Conservation (phyloP, 352 stramenopile genomes). For the Thraustochytrium sp. region DNA sequence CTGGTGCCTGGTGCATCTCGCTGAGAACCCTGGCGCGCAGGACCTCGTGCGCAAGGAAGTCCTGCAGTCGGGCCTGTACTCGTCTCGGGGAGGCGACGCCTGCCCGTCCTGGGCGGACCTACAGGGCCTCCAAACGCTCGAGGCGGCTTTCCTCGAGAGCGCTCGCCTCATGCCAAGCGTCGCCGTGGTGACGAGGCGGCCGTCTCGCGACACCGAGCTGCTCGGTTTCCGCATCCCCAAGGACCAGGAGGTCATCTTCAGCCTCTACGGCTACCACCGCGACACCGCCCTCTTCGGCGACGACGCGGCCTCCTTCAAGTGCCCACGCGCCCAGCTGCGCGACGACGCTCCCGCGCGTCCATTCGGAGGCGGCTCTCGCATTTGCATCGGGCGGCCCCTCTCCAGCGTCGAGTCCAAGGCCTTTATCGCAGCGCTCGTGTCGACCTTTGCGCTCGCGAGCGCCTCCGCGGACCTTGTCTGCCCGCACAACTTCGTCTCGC, state of each 20-base stretch:
- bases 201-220: not conserved
- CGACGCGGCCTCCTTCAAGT: not conserved
- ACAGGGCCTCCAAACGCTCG: not conserved
- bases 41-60: not conserved
- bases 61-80: not conserved
- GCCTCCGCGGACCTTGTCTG: not conserved
- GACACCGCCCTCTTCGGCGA: not conserved
- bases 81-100: not conserved
- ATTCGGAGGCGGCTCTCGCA: not conserved
- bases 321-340: not conserved
- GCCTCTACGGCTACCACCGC: conserved; percentile 19
- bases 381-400: not conserved
- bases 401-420: not conserved
- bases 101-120: not conserved
- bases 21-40: conserved; percentile 11
- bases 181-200: not conserved
- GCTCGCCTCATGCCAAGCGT: conserved; percentile 8
- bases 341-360: not conserved
- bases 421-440: not conserved
- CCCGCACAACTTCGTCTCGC: not conserved
- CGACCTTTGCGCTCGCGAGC: not conserved
- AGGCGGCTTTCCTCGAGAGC: conserved; percentile 14
- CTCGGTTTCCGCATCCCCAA: not conserved
- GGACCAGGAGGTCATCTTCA: conserved; percentile 7
- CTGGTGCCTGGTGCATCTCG: conserved; percentile 21